A percentile compares a stretch with the other conserved stretches of the same genome.
Conservation (phyloP, 257 asterid genomes). For the Rauvolfia tetraphylla region DNA sequence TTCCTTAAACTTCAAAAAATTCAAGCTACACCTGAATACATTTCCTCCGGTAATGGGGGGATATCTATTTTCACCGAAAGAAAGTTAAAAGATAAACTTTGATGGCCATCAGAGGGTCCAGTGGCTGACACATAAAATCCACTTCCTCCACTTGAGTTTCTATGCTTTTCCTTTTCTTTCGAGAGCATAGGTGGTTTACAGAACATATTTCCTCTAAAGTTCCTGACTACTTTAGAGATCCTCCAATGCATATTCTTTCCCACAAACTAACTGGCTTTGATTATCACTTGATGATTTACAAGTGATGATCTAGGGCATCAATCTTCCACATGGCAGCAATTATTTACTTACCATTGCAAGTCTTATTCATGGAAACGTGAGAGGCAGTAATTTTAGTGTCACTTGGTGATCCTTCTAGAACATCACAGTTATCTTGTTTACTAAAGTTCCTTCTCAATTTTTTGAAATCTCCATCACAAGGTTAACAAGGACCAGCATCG, state of each 20-base stretch:
- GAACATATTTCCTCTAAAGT: constrained; percentile 1
- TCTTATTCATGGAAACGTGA: neutral
- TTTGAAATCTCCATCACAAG: neutral
- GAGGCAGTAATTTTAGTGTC: neutral
- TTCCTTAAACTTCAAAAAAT: neutral
- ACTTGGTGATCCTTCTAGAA: neutral
- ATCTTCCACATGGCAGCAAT: neutral
- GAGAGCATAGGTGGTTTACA: constrained; percentile 21
- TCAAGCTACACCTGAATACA: neutral
- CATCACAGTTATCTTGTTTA: neutral
- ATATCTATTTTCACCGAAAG: neutral
- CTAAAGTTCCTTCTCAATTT: neutral
- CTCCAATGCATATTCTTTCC: constrained; percentile 12
- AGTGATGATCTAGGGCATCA: neutral
- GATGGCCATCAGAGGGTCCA: constrained; percentile 16
- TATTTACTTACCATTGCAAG: neutral
- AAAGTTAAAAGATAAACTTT: neutral
- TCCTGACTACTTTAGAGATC: constrained; percentile 12
- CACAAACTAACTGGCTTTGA: neutral
- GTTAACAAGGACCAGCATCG: neutral
- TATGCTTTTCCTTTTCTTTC: constrained; percentile 19
- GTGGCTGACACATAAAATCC: constrained; percentile 59
- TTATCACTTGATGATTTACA: neutral
- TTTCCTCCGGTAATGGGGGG: neutral
- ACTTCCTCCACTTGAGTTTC: constrained; percentile 37